Conservation (phyloP, 1,284 basidiomycete species). For the Xerocomus nothofagi region DNA sequence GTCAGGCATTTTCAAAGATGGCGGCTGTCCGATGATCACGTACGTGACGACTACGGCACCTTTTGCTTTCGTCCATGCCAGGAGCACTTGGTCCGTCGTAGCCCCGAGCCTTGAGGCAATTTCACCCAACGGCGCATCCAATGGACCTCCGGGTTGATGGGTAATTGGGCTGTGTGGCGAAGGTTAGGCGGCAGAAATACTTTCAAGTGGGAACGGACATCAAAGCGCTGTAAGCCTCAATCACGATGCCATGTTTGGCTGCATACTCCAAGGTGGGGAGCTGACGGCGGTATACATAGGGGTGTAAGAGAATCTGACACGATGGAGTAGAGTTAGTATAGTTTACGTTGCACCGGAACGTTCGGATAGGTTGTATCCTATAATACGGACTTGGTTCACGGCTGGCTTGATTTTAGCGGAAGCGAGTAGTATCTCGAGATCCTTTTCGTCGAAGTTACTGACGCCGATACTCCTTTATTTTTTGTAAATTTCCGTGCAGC, state of each 20-base stretch:
- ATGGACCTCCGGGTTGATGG: slow-evolving; percentile 57
- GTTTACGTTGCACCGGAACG: no score
- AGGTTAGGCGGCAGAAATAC: background rate
- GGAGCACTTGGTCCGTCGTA: slow-evolving; percentile 65
- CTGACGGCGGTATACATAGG: slow-evolving; percentile 63
- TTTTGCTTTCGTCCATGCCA: slow-evolving; percentile 67
- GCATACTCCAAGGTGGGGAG: slow-evolving; percentile 58
- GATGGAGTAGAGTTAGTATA: slow-evolving; percentile 12
- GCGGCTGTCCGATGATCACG: slow-evolving; percentile 19
- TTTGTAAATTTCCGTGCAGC: background rate
- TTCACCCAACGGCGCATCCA: slow-evolving; percentile 59
- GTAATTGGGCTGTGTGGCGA: slow-evolving; percentile 55
- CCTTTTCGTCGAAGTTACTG: slow-evolving; percentile 63
- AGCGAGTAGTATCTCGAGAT: slow-evolving; percentile 55
- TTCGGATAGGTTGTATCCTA: background rate
- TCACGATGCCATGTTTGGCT: slow-evolving; percentile 57
- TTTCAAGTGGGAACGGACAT: slow-evolving; percentile 41
- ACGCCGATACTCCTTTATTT: slow-evolving; percentile 67
- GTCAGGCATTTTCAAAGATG: no score
- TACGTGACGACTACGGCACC: slow-evolving; percentile 68
- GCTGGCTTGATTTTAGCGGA: slow-evolving; percentile 61
- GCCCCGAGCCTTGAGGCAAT: slow-evolving; percentile 57
- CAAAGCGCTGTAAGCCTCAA: slow-evolving; percentile 71
- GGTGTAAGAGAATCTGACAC: slow-evolving; percentile 62
- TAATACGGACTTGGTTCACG: slow-evolving; percentile 63